phyloP scores from a whole-genome alignment of 2,329 filamentous ascomycete species.

The Chaetomium globosum region DNA sequence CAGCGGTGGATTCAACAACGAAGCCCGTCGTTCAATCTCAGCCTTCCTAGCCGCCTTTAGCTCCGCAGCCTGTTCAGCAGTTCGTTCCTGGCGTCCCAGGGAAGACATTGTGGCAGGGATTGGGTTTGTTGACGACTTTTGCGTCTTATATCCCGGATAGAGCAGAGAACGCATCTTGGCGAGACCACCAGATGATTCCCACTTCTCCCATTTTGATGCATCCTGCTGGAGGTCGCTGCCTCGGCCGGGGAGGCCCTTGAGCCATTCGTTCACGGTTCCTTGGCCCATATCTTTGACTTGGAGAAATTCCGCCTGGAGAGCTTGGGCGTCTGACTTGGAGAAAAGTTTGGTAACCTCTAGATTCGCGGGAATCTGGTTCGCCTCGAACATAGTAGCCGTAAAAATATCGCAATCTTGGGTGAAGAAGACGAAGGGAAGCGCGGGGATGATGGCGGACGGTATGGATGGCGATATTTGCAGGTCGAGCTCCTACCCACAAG shows the following conservation, averaged over 20 bases:
- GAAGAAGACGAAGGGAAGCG: conserved; percentile 69
- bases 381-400: conserved; percentile 57
- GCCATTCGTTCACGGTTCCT: conserved; percentile 74
- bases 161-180: conserved; percentile 42
- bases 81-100: conserved; percentile 51
- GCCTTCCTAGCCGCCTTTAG: conserved; percentile 64
- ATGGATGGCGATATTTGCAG: conserved; percentile 64
- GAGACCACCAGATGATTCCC: conserved; percentile 56
- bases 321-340: conserved; percentile 63
- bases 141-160: conserved; percentile 30
- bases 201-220: conserved; percentile 73
- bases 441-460: conserved; percentile 64
- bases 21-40: conserved; percentile 73
- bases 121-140: conserved; percentile 9
- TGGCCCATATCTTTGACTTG: conserved; percentile 67
- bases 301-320: conserved; percentile 64
- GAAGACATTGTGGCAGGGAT: conserved; percentile 6
- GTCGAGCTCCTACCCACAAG: conserved; percentile 64
- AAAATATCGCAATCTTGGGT: conserved; percentile 64
- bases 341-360: conserved; percentile 67
- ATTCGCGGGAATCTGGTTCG: conserved; percentile 49
- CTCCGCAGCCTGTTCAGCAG: conserved; percentile 63
- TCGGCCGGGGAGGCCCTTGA: conserved; percentile 69
- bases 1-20: conserved; percentile 67
- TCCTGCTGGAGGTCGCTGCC: conserved; percentile 64